Percentiles rank a stretch among this genome's conserved stretches.
Evolutionary conservation across 2,329 filamentous ascomycete species (phyloP).

Genomic region (Cladophialophora psammophila): DNA sequence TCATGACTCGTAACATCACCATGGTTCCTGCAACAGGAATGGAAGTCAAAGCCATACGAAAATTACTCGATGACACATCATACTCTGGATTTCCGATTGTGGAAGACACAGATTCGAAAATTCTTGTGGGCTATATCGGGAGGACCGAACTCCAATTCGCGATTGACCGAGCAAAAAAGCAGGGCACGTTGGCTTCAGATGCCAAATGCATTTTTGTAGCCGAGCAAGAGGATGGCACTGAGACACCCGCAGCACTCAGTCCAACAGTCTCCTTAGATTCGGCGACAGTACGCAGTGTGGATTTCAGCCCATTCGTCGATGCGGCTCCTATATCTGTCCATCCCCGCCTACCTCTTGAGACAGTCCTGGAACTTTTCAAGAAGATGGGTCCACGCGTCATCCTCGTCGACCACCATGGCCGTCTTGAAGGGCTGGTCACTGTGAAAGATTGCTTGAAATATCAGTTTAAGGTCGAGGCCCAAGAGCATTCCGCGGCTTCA

Average conservation of each 20-base stretch:
- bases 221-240: slow-evolving; percentile 52
- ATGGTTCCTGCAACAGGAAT: slow-evolving; percentile 77
- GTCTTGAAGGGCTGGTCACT: slow-evolving; percentile 83
- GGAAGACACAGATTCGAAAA: slow-evolving; percentile 73
- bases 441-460: slow-evolving; percentile 98
- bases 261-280: slow-evolving; percentile 66
- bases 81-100: slow-evolving; percentile 95
- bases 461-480: slow-evolving; percentile 93
- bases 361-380: slow-evolving; percentile 97
- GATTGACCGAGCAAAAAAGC: slow-evolving; percentile 77
- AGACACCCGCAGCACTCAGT: slow-evolving; percentile 33
- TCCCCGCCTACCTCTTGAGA: slow-evolving; percentile 88
- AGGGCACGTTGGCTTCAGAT: slow-evolving; percentile 69
- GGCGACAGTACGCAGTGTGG: slow-evolving; percentile 67
- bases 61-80: slow-evolving; percentile 75
- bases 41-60: slow-evolving; percentile 77
- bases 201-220: slow-evolving; percentile 77
- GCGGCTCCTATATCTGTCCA: slow-evolving; percentile 89
- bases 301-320: slow-evolving; percentile 89
- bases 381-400: slow-evolving; percentile 96
- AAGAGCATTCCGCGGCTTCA: slow-evolving; percentile 66
- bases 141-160: slow-evolving; percentile 91
- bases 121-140: slow-evolving; percentile 88
- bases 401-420: slow-evolving; percentile 87
- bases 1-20: slow-evolving; percentile 79